Evolutionary conservation across 2,329 filamentous ascomycete genomes (phyloP).

Genomic region (Fusarium stilboides): DNA sequence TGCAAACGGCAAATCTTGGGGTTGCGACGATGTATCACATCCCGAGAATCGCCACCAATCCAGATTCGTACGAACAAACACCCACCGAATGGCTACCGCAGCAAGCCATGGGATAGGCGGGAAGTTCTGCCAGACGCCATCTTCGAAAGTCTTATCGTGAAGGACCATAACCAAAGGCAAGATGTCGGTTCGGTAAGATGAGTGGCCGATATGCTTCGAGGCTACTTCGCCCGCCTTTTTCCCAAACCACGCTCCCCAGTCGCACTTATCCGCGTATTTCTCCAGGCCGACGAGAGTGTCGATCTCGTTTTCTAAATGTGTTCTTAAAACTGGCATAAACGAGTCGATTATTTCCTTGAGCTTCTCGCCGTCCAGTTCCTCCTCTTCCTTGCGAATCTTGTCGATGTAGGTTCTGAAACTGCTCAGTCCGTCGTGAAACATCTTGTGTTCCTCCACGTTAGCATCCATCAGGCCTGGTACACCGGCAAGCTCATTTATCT

Average conservation of each 20-base stretch:
- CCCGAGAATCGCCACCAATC: slow-evolving; percentile 57
- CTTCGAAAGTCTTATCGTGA: slow-evolving; percentile 50
- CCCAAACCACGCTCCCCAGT: slow-evolving; percentile 54
- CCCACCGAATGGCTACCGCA: slow-evolving; percentile 52
- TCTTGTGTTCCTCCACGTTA: slow-evolving; percentile 60
- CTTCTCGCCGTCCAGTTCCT: slow-evolving; percentile 52
- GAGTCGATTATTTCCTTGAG: slow-evolving; percentile 41
- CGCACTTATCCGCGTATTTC: slow-evolving; percentile 53
- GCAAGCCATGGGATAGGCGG: slow-evolving; percentile 51
- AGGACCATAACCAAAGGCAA: slow-evolving; percentile 48
- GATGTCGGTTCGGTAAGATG: slow-evolving; percentile 38
- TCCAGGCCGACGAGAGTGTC: slow-evolving; percentile 54
- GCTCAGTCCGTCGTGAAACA: slow-evolving; percentile 56
- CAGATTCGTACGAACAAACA: slow-evolving; percentile 54
- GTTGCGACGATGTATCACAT: slow-evolving; percentile 51
- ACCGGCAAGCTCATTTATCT: slow-evolving; percentile 54
- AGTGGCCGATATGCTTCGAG: slow-evolving; percentile 31
- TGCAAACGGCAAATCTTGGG: slow-evolving; percentile 56
- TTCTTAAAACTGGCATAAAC: slow-evolving; percentile 53
- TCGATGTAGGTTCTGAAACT: slow-evolving; percentile 53
- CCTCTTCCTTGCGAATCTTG: slow-evolving; percentile 47
- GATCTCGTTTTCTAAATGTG: slow-evolving; percentile 60
- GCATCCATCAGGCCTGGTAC: slow-evolving; percentile 58
- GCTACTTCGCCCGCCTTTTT: slow-evolving; percentile 36
- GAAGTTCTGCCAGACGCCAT: slow-evolving; percentile 47